phyloP scores from a whole-genome alignment of 2,329 filamentous ascomycete species.

The Botrytis pseudocinerea region DNA sequence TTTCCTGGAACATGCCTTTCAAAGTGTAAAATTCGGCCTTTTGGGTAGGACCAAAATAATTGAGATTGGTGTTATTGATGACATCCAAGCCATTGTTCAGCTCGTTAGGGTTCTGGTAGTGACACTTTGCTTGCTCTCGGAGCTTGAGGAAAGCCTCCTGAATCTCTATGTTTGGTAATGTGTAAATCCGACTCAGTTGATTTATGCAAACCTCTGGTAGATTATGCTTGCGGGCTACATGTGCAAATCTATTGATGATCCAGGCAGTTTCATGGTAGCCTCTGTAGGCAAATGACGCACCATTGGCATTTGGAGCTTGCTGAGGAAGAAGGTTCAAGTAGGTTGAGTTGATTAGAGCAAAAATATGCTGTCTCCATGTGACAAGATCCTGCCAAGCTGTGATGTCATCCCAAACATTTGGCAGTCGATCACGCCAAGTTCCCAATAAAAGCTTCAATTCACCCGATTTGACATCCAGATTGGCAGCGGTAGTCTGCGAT shows the following conservation, averaged over 20 bases:
- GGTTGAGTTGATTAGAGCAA: constrained; percentile 92
- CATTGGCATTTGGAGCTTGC: constrained; percentile 77
- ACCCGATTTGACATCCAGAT: constrained; percentile 90
- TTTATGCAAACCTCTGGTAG: constrained; percentile 96
- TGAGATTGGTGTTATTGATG: constrained; percentile 99
- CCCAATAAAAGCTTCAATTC: constrained; percentile 92
- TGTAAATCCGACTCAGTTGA: constrained; percentile 97
- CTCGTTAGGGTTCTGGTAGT: constrained; percentile 94
- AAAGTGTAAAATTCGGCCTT: constrained; percentile 99
- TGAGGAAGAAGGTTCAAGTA: constrained; percentile 84
- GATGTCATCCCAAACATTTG: constrained; percentile 99
- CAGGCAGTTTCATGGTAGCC: constrained; percentile 98
- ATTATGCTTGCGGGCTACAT: constrained; percentile 95
- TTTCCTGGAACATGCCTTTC: constrained; percentile 99
- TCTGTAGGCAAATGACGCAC: constrained; percentile 92
- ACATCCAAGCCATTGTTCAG: constrained; percentile 92
- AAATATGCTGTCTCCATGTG: constrained; percentile 99
- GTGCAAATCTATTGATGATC: constrained; percentile 99
- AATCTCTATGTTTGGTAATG: constrained; percentile 97
- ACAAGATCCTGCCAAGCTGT: constrained; percentile 99
- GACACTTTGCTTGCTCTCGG: constrained; percentile 97
- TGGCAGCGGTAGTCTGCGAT: constrained; percentile 76
- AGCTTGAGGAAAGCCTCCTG: constrained; percentile 98
- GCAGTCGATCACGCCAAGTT: constrained; percentile 92
- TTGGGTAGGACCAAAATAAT: constrained; percentile 93